phyloP scores from a whole-genome alignment of 805 yeast species.

The Kluyveromyces siamensis region DNA sequence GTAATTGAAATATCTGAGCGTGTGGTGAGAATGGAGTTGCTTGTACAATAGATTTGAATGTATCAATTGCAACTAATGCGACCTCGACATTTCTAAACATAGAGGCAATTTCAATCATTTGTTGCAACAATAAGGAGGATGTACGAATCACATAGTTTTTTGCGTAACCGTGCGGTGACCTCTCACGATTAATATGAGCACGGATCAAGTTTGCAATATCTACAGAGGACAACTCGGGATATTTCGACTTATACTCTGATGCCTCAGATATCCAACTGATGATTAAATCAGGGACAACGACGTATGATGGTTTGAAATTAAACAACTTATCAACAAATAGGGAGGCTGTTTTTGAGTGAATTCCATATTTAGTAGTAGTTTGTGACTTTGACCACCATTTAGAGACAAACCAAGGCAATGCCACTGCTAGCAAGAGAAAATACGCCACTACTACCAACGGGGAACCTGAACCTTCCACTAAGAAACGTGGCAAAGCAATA shows the following conservation, averaged over 20 bases:
- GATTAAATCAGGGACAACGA: slow-evolving; percentile 47
- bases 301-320: slow-evolving; percentile 63
- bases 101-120: slow-evolving; percentile 73
- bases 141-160: slow-evolving; percentile 52
- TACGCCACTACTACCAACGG: slow-evolving; percentile 53
- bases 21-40: slow-evolving; percentile 52
- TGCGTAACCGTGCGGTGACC: slow-evolving; percentile 26
- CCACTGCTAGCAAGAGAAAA: slow-evolving; percentile 61
- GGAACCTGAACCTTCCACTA: slow-evolving; percentile 76
- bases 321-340: slow-evolving; percentile 60
- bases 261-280: slow-evolving; percentile 52
- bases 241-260: slow-evolving; percentile 49
- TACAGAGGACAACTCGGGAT: slow-evolving; percentile 33
- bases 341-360: slow-evolving; percentile 79
- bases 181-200: slow-evolving; percentile 49
- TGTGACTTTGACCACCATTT: slow-evolving; percentile 86
- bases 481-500: slow-evolving; percentile 86
- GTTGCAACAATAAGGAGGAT: slow-evolving; percentile 48
- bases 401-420: slow-evolving; percentile 74
- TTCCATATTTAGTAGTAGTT: slow-evolving; percentile 70
- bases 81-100: slow-evolving; percentile 68
- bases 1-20: slow-evolving; percentile 73
- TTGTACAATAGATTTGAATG: slow-evolving; percentile 65
- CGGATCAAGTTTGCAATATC: slow-evolving; percentile 44
- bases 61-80: slow-evolving; percentile 48